phyloP scores from a whole-genome alignment of 2,329 filamentous ascomycete species.

The Cladosporium oxysporum region DNA sequence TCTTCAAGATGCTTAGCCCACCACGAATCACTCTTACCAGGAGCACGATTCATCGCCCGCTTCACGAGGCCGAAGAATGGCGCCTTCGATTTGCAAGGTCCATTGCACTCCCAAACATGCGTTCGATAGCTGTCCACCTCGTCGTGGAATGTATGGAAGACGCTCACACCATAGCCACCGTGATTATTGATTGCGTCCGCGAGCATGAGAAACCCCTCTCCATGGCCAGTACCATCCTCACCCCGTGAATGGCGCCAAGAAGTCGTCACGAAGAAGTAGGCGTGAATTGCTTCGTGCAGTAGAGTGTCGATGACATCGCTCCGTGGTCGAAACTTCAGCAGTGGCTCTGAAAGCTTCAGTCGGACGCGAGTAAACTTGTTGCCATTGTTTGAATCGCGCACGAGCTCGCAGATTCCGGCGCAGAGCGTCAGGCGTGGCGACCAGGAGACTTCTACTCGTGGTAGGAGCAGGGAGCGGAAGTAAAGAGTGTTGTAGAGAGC shows the following conservation, averaged over 20 bases:
- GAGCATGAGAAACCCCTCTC: constrained; percentile 45
- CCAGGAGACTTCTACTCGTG: constrained; percentile 47
- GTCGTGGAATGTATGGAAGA: constrained; percentile 50
- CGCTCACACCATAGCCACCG: constrained; percentile 43
- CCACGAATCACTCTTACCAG: constrained; percentile 46
- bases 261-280: constrained; percentile 50
- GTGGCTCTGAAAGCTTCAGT: constrained; percentile 46
- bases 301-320: constrained; percentile 47
- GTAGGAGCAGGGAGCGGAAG: constrained; percentile 43
- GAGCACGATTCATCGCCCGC: constrained; percentile 48
- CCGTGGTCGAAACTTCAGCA: constrained; percentile 48
- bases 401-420: constrained; percentile 49
- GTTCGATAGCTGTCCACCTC: constrained; percentile 49
- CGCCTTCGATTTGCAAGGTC: constrained; percentile 40
- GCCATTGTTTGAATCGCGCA: constrained; percentile 39
- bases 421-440: constrained; percentile 48
- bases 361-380: constrained; percentile 43
- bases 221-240: constrained; percentile 47
- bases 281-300: constrained; percentile 48
- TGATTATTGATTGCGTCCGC: constrained; percentile 49
- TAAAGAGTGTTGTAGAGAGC: constrained; percentile 45
- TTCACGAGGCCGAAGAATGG: constrained; percentile 50
- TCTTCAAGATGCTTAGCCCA: constrained; percentile 43
- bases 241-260: constrained; percentile 46
- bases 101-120: constrained; percentile 49